These are phyloP conservation scores for Phoma sp. DNA, from an alignment of 2,329 filamentous ascomycete species.

Conservation along the genomic window DNA sequence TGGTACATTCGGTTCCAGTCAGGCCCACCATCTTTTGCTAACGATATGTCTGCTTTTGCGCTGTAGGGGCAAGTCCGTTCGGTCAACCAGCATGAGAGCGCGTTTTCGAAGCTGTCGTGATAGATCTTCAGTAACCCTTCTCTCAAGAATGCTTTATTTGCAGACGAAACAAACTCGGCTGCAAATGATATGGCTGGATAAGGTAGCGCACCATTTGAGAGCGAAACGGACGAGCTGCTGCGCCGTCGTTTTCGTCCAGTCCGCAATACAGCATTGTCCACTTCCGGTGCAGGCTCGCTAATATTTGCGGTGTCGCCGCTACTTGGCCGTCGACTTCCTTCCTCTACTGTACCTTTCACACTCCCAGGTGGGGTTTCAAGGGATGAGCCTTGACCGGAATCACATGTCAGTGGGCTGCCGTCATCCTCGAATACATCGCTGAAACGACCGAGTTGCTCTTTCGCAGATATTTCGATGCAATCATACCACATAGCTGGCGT, in stretches of 20 bases:
- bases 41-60: slow-evolving; percentile 35
- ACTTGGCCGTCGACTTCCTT: background rate
- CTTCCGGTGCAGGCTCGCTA: slow-evolving; percentile 12
- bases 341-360: slow-evolving; percentile 19
- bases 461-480: slow-evolving; percentile 1
- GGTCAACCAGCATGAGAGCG: slow-evolving; percentile 62
- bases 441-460: slow-evolving; percentile 1
- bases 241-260: slow-evolving; percentile 35
- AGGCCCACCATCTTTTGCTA: slow-evolving; percentile 48
- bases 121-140: slow-evolving; percentile 59
- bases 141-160: slow-evolving; percentile 52
- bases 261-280: slow-evolving; percentile 18
- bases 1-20: slow-evolving; percentile 61
- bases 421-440: slow-evolving; percentile 23
- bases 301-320: background rate
- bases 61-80: slow-evolving; percentile 62
- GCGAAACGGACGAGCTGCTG: slow-evolving; percentile 29
- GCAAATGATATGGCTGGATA: slow-evolving; percentile 30
- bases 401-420: slow-evolving; percentile 20
- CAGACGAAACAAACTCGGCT: slow-evolving; percentile 43
- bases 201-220: slow-evolving; percentile 27
- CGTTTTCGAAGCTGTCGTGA: slow-evolving; percentile 63
- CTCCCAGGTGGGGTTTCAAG: slow-evolving; percentile 33
- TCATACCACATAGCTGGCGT: slow-evolving; percentile 8
- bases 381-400: slow-evolving; percentile 39